These are phyloP conservation scores for Stemphylium lycopersici DNA, from an alignment of 2,329 filamentous ascomycete species.

Conservation along the genomic window DNA sequence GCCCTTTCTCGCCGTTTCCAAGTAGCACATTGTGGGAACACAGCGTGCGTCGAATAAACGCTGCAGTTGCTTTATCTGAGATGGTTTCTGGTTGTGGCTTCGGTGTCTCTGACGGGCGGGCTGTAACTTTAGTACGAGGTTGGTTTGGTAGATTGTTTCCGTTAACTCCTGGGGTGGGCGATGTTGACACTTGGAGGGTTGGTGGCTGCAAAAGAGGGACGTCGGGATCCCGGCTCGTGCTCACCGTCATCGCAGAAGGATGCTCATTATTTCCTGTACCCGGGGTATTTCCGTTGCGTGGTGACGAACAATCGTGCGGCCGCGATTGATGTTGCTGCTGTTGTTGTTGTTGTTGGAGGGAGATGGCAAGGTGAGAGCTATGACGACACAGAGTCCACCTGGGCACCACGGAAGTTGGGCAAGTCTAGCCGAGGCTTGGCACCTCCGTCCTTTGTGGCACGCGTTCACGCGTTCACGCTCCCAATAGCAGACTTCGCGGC, in stretches of 20 bases:
- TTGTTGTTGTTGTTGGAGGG: slow-evolving; percentile 1
- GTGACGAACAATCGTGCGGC: slow-evolving; percentile 17
- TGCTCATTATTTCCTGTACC: slow-evolving; percentile 23
- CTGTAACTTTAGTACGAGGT: slow-evolving; percentile 21
- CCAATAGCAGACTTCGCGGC: neutral
- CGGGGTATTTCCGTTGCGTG: slow-evolving; percentile 11
- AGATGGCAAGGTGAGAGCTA: slow-evolving; percentile 12
- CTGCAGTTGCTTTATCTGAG: slow-evolving; percentile 78
- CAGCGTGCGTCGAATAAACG: slow-evolving; percentile 81
- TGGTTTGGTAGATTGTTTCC: slow-evolving; percentile 22
- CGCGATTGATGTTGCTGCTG: slow-evolving; percentile 9
- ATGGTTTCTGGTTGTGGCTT: slow-evolving; percentile 51
- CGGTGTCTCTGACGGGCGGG: slow-evolving; percentile 26
- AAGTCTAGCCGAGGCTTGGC: slow-evolving; percentile 30
- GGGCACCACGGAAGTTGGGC: neutral
- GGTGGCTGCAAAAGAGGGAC: slow-evolving; percentile 31
- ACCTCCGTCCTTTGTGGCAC: slow-evolving; percentile 1
- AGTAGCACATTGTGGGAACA: slow-evolving; percentile 68
- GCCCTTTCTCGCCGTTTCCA: slow-evolving; percentile 57
- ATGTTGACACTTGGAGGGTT: slow-evolving; percentile 22
- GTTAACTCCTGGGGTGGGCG: slow-evolving; percentile 12
- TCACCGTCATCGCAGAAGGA: slow-evolving; percentile 36
- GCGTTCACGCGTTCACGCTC: slow-evolving; percentile 3
- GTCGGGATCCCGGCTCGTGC: slow-evolving; percentile 27
- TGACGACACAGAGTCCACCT: slow-evolving; percentile 22